Base-by-base conservation (phyloP, 495 filamentous ascomycete species). In the Staphylotrichum tortipilum region DNA sequence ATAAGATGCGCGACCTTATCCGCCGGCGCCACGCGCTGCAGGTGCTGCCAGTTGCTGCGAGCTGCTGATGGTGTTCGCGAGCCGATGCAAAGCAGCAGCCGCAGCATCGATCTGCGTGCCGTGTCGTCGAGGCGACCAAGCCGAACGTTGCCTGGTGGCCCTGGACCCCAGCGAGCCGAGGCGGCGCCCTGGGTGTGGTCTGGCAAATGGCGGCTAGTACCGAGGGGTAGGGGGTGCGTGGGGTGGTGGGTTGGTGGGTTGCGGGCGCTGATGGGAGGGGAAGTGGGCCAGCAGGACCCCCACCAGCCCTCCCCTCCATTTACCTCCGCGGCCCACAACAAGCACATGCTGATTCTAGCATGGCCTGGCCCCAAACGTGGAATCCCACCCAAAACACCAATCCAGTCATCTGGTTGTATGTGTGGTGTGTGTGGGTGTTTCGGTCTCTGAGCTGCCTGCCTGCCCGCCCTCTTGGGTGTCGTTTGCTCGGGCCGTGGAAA, bases 1-100 rank as follows among this genome's bases (percentile, higher is more conserved):
- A 59, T 61, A 58, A 48, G 60, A 39, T n/a, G 23, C 21, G 33
- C 26, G 14, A 31, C 10, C 17, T 24, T 18, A 12, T 30, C n/a
- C 15, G 22, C 17, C 22, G 46, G 44, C 23, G 31, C 14, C 31
- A 35, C 5, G 12, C 7, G n/a, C n/a, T n/a, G n/a, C n/a, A n/a
- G n/a, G n/a, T n/a, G n/a, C n/a, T n/a, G n/a, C n/a, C n/a, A n/a
- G n/a, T n/a, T n/a, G n/a, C n/a, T n/a, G n/a, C n/a, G n/a, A n/a
- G n/a, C n/a, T n/a, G n/a, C n/a, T n/a, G n/a, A n/a, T n/a, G n/a
- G n/a, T n/a, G n/a, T n/a, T n/a, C n/a, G n/a, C n/a, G n/a, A n/a
- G n/a, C n/a, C n/a, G n/a, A n/a, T n/a, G n/a, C n/a, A n/a, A n/a
- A n/a, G n/a, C n/a, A n/a, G n/a, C n/a, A n/a, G n/a, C n/a, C n/a